Conservation (phyloP, 495 filamentous ascomycete species). For the Copromyces sp. region DNA sequence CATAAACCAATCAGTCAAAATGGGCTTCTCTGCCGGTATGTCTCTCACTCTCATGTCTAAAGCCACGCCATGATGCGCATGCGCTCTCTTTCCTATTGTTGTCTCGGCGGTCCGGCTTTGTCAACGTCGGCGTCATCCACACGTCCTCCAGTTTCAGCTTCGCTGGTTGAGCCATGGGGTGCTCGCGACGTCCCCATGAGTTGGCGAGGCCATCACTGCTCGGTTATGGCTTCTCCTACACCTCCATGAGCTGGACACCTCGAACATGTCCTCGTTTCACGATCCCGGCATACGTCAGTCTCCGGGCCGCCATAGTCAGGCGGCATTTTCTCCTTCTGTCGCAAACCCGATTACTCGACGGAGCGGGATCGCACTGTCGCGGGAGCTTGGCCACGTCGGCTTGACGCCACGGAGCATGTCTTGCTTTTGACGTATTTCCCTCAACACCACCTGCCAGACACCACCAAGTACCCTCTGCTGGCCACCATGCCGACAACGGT, state of each 20-base stretch:
- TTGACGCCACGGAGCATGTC: neutral
- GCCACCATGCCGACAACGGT: neutral
- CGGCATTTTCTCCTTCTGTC: conserved; percentile 28
- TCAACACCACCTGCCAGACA: neutral
- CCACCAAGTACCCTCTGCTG: neutral
- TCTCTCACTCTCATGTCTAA: conserved; percentile 5
- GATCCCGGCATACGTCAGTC: neutral
- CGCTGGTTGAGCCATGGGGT: conserved; percentile 11
- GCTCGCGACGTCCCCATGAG: neutral
- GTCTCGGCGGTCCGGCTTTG: neutral
- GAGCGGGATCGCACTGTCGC: neutral
- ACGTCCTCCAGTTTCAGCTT: neutral
- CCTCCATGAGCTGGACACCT: neutral
- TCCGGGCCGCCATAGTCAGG: conserved; percentile 6
- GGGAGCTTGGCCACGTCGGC: neutral
- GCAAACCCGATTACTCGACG: conserved; percentile 1
- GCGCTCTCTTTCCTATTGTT: conserved; percentile 4
- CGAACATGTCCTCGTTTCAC: neutral
- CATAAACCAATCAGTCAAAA: conserved; percentile 26
- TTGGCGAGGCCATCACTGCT: neutral
- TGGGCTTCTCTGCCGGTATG: conserved; percentile 35
- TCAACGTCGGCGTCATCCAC: neutral
- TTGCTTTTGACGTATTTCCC: neutral
- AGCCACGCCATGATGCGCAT: conserved; percentile 1
- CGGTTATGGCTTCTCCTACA: neutral